Percentiles rank a stretch among this genome's conserved stretches.
Evolutionary conservation across 192 early-diverging fungal genomes (phyloP).

Genomic region (Pilaira anomala): DNA sequence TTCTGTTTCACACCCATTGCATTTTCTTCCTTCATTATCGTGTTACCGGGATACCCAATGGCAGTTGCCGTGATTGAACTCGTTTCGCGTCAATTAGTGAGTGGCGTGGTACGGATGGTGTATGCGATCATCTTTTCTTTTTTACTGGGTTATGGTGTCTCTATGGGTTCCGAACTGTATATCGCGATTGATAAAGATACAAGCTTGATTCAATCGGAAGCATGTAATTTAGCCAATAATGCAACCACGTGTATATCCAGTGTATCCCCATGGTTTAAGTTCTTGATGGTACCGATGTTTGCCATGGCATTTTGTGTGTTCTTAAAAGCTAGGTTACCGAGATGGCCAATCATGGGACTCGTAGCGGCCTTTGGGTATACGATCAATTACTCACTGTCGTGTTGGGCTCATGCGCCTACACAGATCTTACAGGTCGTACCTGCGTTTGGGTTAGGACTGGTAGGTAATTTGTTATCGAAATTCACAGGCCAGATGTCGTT

Average conservation of each 20-base stretch:
- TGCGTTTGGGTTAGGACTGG: slow-evolving; percentile 75
- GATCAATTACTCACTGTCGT: slow-evolving; percentile 55
- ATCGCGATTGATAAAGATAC: slow-evolving; percentile 9
- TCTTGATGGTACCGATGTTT: slow-evolving; percentile 50
- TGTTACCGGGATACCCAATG: slow-evolving; percentile 79
- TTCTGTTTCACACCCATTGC: slow-evolving; percentile 66
- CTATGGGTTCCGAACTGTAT: slow-evolving; percentile 44
- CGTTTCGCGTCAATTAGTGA: slow-evolving; percentile 82
- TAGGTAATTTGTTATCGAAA: slow-evolving; percentile 73
- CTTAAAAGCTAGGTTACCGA: slow-evolving; percentile 48
- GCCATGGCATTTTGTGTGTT: slow-evolving; percentile 44
- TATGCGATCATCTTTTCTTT: slow-evolving; percentile 78
- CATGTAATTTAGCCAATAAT: neutral
- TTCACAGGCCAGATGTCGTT: slow-evolving; percentile 70
- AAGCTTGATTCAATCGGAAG: neutral
- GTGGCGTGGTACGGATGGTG: slow-evolving; percentile 83
- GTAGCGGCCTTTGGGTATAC: slow-evolving; percentile 67
- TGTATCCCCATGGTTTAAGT: slow-evolving; percentile 36
- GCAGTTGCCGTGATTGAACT: slow-evolving; percentile 85
- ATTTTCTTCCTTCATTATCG: slow-evolving; percentile 58
- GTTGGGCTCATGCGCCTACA: slow-evolving; percentile 46
- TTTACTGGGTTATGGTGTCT: slow-evolving; percentile 72
- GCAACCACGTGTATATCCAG: slow-evolving; percentile 5
- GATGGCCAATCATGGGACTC: slow-evolving; percentile 72
- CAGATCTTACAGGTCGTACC: slow-evolving; percentile 69